A percentile compares a stretch with the other conserved stretches of the same genome.
Conservation (phyloP, 495 filamentous ascomycete species). For the Glonium stellatum region DNA sequence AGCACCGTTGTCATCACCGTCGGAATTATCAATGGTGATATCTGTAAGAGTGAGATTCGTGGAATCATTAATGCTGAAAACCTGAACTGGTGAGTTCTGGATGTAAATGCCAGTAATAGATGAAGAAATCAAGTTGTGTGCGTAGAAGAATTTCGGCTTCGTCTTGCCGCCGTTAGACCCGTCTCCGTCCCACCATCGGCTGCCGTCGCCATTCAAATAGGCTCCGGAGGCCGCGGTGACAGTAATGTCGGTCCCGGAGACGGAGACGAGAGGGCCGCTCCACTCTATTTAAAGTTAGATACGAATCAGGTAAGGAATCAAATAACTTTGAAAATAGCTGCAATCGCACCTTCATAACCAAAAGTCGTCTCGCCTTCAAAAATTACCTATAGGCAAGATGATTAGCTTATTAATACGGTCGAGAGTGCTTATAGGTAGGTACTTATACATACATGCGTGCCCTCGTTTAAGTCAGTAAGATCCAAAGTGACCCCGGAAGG, state of each 20-base stretch:
- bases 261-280: constrained; percentile 45
- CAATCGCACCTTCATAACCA: constrained; percentile 39
- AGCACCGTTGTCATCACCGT: constrained; percentile 41
- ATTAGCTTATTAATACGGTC: background rate
- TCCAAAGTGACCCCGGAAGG: constrained; percentile 49
- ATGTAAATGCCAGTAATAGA: constrained; percentile 42
- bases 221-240: constrained; percentile 40
- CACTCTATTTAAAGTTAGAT: no score
- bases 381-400: constrained; percentile 35
- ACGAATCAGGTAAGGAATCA: no score
- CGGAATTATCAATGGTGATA: constrained; percentile 56
- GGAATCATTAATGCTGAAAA: constrained; percentile 48
- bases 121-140: constrained; percentile 35
- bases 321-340: no score
- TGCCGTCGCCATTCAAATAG: no score
- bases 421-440: background rate
- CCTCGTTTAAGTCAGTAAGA: no score
- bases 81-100: constrained; percentile 57
- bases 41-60: constrained; percentile 44
- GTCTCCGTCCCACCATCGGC: constrained; percentile 50
- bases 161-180: constrained; percentile 48
- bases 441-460: background rate
- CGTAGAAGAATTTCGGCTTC: constrained; percentile 51
- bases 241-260: constrained; percentile 43
- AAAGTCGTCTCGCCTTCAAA: constrained; percentile 49